These are phyloP conservation scores for Telfairia occidentalis DNA, from an alignment of 331 rosid species.

Conservation along the genomic window DNA sequence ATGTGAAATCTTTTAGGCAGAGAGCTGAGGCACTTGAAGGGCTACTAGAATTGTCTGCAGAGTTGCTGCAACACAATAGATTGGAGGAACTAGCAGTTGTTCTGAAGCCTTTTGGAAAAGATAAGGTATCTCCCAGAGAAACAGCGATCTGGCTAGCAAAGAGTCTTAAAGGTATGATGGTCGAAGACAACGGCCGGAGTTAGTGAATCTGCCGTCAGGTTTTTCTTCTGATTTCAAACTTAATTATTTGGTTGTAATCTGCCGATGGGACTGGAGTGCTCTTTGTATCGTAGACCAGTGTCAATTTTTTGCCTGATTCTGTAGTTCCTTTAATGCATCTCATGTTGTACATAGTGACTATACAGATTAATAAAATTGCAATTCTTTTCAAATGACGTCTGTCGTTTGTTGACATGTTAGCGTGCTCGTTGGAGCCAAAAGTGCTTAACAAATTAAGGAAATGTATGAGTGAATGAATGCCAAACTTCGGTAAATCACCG, in stretches of 20 bases:
- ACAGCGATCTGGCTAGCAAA: constrained; percentile 99
- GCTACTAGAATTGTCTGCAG: constrained; percentile 89
- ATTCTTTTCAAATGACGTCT: not conserved
- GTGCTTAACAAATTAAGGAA: not conserved
- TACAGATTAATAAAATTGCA: constrained; percentile 21
- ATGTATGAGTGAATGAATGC: not conserved
- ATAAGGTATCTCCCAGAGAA: constrained; percentile 97
- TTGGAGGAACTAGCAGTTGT: constrained; percentile 89
- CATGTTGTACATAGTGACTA: constrained; percentile 72
- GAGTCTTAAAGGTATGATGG: constrained; percentile 96
- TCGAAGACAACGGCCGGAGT: constrained; percentile 56
- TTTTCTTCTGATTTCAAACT: constrained; percentile 16
- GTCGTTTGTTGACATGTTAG: not conserved
- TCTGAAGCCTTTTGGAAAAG: constrained; percentile 88
- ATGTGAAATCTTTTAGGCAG: constrained; percentile 69
- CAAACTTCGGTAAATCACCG: not conserved
- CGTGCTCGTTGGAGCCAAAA: not conserved
- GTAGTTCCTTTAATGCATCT: constrained; percentile 57
- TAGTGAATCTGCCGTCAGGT: constrained; percentile 32
- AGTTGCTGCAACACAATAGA: constrained; percentile 70
- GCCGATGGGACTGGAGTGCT: constrained; percentile 30
- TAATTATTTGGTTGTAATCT: constrained; percentile 10
- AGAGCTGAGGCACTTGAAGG: constrained; percentile 99
- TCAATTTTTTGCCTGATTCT: constrained; percentile 16
- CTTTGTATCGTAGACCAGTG: constrained; percentile 32